Base-by-base conservation (phyloP, 2,329 filamentous ascomycete genomes). In the Exophiala lecanii-corni region DNA sequence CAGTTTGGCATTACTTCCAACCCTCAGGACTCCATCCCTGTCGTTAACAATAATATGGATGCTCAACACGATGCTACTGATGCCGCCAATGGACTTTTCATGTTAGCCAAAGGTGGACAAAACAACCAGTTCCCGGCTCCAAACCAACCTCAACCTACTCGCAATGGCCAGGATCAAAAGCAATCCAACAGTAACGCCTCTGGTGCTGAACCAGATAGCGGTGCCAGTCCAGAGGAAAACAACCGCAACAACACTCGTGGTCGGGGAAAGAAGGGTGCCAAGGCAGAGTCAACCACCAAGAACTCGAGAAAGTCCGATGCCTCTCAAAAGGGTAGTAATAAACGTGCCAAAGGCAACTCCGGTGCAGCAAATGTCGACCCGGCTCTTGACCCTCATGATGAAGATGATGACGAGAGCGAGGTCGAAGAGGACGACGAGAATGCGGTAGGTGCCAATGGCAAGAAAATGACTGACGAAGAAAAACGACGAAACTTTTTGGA, bases 401-500 rank as follows among this genome's bases (percentile, higher is more conserved):
- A 70, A 1, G 75, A 79, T 2, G 72, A 79, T 3, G 70, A 76
- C 4, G 71, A 76, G 3, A 73, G 73, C 51, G 76, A 72, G 35
- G 75, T 78, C 37, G 73, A 78, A 4, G 71, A 78, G 36, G 65
- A 71, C 3, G 64, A 64, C 19, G 55, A 41, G 15, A 20, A 21
- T 15, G 28, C 37, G 16, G 42, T 37, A 10, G 41, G 45, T 9
- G n/a, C 35, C 28, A 66, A 68, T 30, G 70, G 73, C 30, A 79
- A 83, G 57, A 96, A 95, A 72, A 94, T 96, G 88, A 96, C 89
- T 0, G 92, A 97, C 43, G 92, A 97, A 60, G 92, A 98, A 71
- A 98, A 98, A 73, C 79, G 92, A 31, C 95, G 94, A 70, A 98
- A 97, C 63, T 98, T 98, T 65, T 73, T 98, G 2, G 92, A 98